Percentiles rank a stretch among this genome's conserved stretches.
These are phyloP conservation scores for Fusarium aywerte DNA, from an alignment of 2,329 filamentous ascomycete genomes.

Conservation along the genomic window DNA sequence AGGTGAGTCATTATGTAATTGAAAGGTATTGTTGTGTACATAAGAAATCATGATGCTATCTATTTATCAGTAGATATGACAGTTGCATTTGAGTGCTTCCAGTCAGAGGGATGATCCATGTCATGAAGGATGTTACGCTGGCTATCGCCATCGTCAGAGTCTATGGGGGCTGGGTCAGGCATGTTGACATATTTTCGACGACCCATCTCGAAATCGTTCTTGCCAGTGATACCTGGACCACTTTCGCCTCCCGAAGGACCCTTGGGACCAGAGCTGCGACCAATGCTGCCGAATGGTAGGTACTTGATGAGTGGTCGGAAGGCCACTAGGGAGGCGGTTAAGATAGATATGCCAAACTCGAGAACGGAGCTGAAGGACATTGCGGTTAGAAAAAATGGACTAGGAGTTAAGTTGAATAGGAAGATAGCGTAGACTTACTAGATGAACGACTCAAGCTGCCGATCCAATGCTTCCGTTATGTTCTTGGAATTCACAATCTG, in stretches of 20 bases:
- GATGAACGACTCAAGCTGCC: slow-evolving; percentile 8
- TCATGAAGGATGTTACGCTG: not conserved
- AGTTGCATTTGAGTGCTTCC: not conserved
- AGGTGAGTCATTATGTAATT: not conserved
- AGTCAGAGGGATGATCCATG: not conserved
- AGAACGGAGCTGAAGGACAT: not conserved
- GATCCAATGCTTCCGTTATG: slow-evolving; percentile 1
- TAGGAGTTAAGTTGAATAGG: fast-evolving
- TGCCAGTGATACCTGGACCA: not conserved
- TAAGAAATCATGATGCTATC: not conserved
- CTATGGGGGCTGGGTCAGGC: not conserved
- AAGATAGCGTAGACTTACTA: not conserved
- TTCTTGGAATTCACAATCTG: not conserved
- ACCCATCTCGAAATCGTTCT: not conserved
- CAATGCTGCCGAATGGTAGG: not conserved
- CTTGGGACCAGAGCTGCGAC: not conserved
- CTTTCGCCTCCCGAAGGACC: not conserved
- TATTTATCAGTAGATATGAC: not conserved
- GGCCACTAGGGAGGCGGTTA: not conserved
- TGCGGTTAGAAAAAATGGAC: not conserved
- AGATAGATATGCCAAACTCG: slow-evolving; percentile 4
- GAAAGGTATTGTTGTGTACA: not conserved
- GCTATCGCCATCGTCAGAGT: slow-evolving; percentile 5
- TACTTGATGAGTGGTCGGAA: slow-evolving; percentile 9
- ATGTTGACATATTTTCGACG: slow-evolving; percentile 2